A percentile compares a stretch with the other conserved stretches of the same genome.
Conservation (phyloP, 1,284 basidiomycete genomes). For the Leccinum variabile region DNA sequence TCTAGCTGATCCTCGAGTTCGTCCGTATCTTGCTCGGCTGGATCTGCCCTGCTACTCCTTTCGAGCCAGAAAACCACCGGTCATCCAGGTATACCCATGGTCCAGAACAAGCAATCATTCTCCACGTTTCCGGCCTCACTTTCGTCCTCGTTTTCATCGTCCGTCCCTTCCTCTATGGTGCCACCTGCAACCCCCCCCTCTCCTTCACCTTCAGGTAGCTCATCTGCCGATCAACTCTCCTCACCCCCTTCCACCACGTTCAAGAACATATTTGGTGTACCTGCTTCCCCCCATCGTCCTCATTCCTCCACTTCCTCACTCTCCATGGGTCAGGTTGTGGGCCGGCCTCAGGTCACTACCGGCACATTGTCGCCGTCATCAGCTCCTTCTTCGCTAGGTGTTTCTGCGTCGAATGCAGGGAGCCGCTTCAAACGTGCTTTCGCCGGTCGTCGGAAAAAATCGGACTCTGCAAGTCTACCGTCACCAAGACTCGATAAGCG, state of each 20-base stretch:
- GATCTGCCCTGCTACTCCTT: constrained; percentile 23
- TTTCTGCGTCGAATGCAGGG: constrained; percentile 38
- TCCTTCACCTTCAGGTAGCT: constrained; percentile 36
- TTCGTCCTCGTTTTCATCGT: constrained; percentile 45
- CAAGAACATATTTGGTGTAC: constrained; percentile 38
- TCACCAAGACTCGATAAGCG: constrained; percentile 33
- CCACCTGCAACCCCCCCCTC: constrained; percentile 39
- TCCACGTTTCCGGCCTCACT: constrained; percentile 42
- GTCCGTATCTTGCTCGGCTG: constrained; percentile 30
- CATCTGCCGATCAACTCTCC: constrained; percentile 43
- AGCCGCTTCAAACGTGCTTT: constrained; percentile 64
- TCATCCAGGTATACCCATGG: constrained; percentile 32
- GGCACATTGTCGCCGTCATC: constrained; percentile 30
- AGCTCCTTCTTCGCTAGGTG: constrained; percentile 26
- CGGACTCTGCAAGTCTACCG: constrained; percentile 44
- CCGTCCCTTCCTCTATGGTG: constrained; percentile 41
- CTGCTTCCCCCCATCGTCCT: constrained; percentile 38
- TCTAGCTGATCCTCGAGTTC: constrained; percentile 29
- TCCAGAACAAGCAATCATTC: constrained; percentile 37
- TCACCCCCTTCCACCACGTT: constrained; percentile 37
- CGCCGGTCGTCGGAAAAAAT: constrained; percentile 61
- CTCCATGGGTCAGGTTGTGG: constrained; percentile 43
- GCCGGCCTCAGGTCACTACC: constrained; percentile 34
- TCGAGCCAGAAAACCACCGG: constrained; percentile 32
- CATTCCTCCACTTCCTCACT: constrained; percentile 36